Evolutionary conservation across 2,329 filamentous ascomycete species (phyloP).

Genomic region (Pochonia chlamydosporia): DNA sequence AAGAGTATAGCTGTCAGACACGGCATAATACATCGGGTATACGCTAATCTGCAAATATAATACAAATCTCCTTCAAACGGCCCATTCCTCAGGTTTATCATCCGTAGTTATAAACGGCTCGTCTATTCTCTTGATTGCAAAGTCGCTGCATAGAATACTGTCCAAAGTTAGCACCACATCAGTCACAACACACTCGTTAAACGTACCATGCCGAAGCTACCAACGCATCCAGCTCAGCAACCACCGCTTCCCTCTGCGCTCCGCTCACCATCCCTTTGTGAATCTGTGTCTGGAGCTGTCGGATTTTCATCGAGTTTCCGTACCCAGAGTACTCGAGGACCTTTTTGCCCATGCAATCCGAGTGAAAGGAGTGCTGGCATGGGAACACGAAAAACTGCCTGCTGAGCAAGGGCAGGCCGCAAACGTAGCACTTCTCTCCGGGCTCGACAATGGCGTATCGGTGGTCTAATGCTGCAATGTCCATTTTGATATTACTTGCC

Average conservation of each 20-base stretch:
- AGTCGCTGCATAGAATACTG: conserved; percentile 89
- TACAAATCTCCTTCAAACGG: conserved; percentile 35
- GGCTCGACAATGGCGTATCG: conserved; percentile 96
- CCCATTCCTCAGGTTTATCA: conserved; percentile 80
- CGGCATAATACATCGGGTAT: conserved; percentile 18
- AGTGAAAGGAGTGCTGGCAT: conserved; percentile 96
- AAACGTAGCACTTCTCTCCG: conserved; percentile 89
- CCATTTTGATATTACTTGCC: conserved; percentile 81
- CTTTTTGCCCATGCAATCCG: conserved; percentile 82
- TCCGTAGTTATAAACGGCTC: conserved; percentile 77
- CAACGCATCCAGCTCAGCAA: conserved; percentile 84
- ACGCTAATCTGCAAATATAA: conserved; percentile 17
- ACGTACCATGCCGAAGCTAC: conserved; percentile 83
- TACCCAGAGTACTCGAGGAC: conserved; percentile 77
- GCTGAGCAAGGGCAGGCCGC: conserved; percentile 77
- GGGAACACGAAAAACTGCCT: conserved; percentile 97
- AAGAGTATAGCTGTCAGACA: not conserved
- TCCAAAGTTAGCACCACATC: not conserved
- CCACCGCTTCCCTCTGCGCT: conserved; percentile 70
- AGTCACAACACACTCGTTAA: not conserved
- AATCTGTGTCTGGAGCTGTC: conserved; percentile 79
- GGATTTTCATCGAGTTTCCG: conserved; percentile 71
- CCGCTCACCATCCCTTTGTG: conserved; percentile 68
- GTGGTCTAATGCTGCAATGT: conserved; percentile 79
- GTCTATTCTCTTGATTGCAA: conserved; percentile 90